These are phyloP conservation scores for Kodamaea anthophila DNA, from an alignment of 1,139 yeast genomes.

Conservation along the genomic window DNA sequence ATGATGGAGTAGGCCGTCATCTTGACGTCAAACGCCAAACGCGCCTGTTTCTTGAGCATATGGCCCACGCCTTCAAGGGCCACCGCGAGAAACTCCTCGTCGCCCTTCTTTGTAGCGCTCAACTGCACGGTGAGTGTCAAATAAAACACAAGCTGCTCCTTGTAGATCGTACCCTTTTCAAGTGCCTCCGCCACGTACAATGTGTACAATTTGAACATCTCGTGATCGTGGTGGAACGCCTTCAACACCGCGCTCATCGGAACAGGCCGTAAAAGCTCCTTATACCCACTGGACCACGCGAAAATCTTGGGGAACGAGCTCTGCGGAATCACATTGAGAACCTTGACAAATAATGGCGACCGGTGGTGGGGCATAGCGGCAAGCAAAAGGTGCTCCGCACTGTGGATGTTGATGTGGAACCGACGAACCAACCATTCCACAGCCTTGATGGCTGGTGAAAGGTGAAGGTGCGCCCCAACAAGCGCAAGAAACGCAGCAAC, in stretches of 20 bases:
- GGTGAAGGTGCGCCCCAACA: slow-evolving; percentile 67
- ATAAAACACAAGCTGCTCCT: slow-evolving; percentile 72
- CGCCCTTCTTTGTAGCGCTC: slow-evolving; percentile 32
- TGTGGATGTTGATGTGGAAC: slow-evolving; percentile 78
- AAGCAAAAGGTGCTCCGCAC: slow-evolving; percentile 64
- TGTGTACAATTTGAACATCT: slow-evolving; percentile 61
- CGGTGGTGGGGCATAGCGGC: slow-evolving; percentile 74
- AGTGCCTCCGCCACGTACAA: slow-evolving; percentile 52
- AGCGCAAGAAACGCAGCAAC: slow-evolving; percentile 68
- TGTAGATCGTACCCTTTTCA: slow-evolving; percentile 52
- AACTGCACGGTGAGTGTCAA: slow-evolving; percentile 67
- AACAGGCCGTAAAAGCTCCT: slow-evolving; percentile 59
- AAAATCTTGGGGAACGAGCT: slow-evolving; percentile 69
- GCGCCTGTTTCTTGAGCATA: slow-evolving; percentile 32
- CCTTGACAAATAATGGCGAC: slow-evolving; percentile 64
- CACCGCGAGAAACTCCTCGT: slow-evolving; percentile 38
- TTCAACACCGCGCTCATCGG: slow-evolving; percentile 66
- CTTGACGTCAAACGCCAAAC: slow-evolving; percentile 58
- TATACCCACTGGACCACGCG: slow-evolving; percentile 62
- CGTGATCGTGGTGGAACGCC: slow-evolving; percentile 60
- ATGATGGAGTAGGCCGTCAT: slow-evolving; percentile 78
- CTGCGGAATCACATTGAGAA: slow-evolving; percentile 62
- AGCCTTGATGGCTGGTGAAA: slow-evolving; percentile 74
- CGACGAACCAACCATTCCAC: slow-evolving; percentile 94
- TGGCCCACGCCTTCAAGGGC: slow-evolving; percentile 54